These are phyloP conservation scores for Melampsora larici-populina DNA, from an alignment of 1,284 basidiomycete genomes.

Conservation along the genomic window DNA sequence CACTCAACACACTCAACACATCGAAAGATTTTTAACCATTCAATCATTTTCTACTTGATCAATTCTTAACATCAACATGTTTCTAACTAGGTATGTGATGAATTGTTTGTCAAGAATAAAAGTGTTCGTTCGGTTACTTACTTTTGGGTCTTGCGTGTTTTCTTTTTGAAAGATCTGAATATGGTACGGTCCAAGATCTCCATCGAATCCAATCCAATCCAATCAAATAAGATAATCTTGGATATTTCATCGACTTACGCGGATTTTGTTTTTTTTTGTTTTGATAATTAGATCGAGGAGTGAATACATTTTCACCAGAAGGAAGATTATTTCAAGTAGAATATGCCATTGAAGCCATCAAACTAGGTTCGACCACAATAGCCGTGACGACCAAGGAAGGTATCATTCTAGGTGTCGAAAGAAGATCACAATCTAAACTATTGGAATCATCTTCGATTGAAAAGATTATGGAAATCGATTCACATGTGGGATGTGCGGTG, in stretches of 20 bases:
- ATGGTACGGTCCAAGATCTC: background rate
- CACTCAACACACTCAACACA: too few species aligned
- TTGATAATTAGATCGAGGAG: conserved; percentile 72
- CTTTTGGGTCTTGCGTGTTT: too few species aligned
- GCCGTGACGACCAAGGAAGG: conserved; percentile 71
- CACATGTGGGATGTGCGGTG: conserved; percentile 96
- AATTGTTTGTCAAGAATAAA: too few species aligned
- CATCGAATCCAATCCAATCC: too few species aligned
- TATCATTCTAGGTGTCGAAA: conserved; percentile 92
- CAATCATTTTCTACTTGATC: too few species aligned
- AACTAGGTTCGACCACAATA: conserved; percentile 97
- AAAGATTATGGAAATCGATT: conserved; percentile 99
- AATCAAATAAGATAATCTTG: too few species aligned
- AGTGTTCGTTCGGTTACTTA: too few species aligned
- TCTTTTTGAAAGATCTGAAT: background rate
- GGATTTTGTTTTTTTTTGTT: background rate
- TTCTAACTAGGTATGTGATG: too few species aligned
- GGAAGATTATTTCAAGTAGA: conserved; percentile 94
- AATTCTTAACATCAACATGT: too few species aligned
- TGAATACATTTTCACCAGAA: conserved; percentile 98
- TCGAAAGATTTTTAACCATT: too few species aligned
- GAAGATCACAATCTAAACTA: conserved; percentile 94
- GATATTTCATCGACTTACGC: background rate
- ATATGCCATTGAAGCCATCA: conserved; percentile 98
- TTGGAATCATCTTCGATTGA: conserved; percentile 95